Conservation (phyloP, 2,329 filamentous ascomycete species). For the Aspergillus latus region DNA sequence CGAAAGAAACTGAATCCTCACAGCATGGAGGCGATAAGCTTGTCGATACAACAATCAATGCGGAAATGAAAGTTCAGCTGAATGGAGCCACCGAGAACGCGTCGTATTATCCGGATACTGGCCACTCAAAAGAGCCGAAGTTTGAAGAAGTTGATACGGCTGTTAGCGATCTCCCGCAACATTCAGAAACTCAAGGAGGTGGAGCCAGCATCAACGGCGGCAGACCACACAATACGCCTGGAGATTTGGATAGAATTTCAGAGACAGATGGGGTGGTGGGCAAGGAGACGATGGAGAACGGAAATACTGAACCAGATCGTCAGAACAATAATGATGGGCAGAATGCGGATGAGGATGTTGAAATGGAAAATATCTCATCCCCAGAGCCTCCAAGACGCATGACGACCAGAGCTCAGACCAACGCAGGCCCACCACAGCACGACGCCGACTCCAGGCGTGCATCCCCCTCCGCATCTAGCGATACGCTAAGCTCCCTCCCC, state of each 20-base stretch:
- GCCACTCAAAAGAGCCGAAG: slow-evolving; percentile 29
- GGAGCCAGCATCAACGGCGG: slow-evolving; percentile 19
- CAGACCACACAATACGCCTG: slow-evolving; percentile 8
- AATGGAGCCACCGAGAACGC: slow-evolving; percentile 14
- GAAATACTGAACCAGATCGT: background rate
- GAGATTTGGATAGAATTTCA: slow-evolving; percentile 5
- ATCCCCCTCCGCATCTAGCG: slow-evolving; percentile 29
- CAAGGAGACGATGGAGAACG: slow-evolving; percentile 17
- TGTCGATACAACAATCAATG: slow-evolving; percentile 23
- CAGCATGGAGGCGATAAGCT: slow-evolving; percentile 15
- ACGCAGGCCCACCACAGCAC: slow-evolving; percentile 32
- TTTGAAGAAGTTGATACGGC: slow-evolving; percentile 38
- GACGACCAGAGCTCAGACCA: slow-evolving; percentile 48
- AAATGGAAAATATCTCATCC: slow-evolving; percentile 37
- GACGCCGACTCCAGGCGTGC: slow-evolving; percentile 26
- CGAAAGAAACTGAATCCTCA: slow-evolving; percentile 14
- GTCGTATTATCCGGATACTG: slow-evolving; percentile 13
- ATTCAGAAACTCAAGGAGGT: slow-evolving; percentile 26
- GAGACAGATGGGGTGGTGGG: slow-evolving; percentile 14
- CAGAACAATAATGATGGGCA: slow-evolving; percentile 9
- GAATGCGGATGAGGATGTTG: slow-evolving; percentile 30
- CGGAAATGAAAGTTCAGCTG: slow-evolving; percentile 36
- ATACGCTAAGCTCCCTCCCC: slow-evolving; percentile 34
- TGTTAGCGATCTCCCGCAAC: slow-evolving; percentile 35
- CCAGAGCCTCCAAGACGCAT: slow-evolving; percentile 47